Evolutionary conservation across 177 flowering plant genomes (phyloP), one percentile per base, ranked within the genome.

Genomic region (Vitis hybrid): DNA sequence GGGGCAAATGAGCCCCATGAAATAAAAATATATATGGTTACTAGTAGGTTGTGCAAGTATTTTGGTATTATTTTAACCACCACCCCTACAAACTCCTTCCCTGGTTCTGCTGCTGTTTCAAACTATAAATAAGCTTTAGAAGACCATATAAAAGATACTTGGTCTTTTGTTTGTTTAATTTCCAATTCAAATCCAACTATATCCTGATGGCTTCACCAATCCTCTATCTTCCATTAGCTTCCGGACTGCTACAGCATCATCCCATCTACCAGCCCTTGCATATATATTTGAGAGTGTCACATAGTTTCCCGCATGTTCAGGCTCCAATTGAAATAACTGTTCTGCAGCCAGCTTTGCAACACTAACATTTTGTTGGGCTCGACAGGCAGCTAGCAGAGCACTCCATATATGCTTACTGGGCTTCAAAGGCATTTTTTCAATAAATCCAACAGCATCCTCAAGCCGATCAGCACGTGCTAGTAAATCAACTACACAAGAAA

Each of bases 401-500:
- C 92, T 88, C 88, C 92, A 88, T 15, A 86, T 76, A 59, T 68
- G 66, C 68, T 74, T 81, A 66, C 80, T 79, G 45, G 86, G 86
- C 31, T 76, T 58, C 12, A 78, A 4, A 8, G 86, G 79, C 82
- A 85, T 82, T 54, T 19, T 71, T 8, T 72, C 63, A 49, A 88
- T 71, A 57, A 88, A 82, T 14, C 55, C 59, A 55, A 82, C 68
- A 10, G 88, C 86, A 20, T 86, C 87, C 13, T 81, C 78, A 58
- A 86, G 72, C 59, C 72, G 65, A 61, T 85, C 87, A 26, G 79
- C 76, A 34, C 87, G 85, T 9, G 81, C 83, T 50, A 88, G 79
- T 76, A 83, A 65, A 78, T 88, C 88, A 58, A 86, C 85, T 39
- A 86, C 63, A 75, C 90, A 88, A 71, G 86, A 73, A 68, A 55